Evolutionary conservation across 2,329 filamentous ascomycete genomes (phyloP).

Genomic region (Penicillium expansum): DNA sequence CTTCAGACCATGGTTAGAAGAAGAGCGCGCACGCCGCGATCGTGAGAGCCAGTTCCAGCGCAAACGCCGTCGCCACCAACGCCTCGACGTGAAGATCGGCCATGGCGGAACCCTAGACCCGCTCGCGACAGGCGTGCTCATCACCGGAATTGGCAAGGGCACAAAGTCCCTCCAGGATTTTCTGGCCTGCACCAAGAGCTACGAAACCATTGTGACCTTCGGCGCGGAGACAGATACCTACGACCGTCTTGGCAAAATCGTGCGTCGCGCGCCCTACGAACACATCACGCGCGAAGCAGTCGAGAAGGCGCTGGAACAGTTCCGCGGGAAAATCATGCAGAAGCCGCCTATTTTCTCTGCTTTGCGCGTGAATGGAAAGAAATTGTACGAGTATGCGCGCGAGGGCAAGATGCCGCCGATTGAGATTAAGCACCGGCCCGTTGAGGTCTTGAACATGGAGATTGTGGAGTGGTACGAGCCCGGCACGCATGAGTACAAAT

Average conservation of each 20-base stretch:
- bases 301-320: constrained; percentile 70
- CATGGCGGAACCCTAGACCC: constrained; percentile 96
- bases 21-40: constrained; percentile 57
- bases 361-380: constrained; percentile 88
- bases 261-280: constrained; percentile 70
- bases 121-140: constrained; percentile 86
- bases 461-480: constrained; percentile 80
- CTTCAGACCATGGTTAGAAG: constrained; percentile 74
- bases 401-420: constrained; percentile 82
- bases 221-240: constrained; percentile 92
- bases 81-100: constrained; percentile 81
- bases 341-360: constrained; percentile 91
- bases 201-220: constrained; percentile 86
- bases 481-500: constrained; percentile 73
- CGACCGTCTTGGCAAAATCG: constrained; percentile 78
- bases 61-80: constrained; percentile 59
- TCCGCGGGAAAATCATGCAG: constrained; percentile 82
- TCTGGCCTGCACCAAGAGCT: constrained; percentile 85
- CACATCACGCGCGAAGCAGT: constrained; percentile 78
- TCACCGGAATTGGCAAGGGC: constrained; percentile 80
- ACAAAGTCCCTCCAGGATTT: constrained; percentile 81
- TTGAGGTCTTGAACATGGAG: constrained; percentile 75
- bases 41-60: constrained; percentile 60
- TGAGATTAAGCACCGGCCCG: constrained; percentile 76
- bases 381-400: constrained; percentile 91